Base-by-base conservation (phyloP, 208 protist species). In the Wallacemonas sp. region DNA sequence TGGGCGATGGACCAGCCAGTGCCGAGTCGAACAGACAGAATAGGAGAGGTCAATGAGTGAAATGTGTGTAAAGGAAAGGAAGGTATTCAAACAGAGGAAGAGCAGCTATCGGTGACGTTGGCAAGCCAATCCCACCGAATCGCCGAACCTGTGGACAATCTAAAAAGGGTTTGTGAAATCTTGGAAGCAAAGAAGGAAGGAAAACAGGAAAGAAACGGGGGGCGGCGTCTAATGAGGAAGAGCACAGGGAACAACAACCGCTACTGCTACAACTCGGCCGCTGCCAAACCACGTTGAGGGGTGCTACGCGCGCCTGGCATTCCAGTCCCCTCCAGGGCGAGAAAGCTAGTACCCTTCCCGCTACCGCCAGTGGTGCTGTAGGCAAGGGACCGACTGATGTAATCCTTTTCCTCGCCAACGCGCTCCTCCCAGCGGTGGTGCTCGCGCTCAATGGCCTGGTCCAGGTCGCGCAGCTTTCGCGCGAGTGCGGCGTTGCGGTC, bases 341-440 rank as follows among this genome's bases (percentile, higher is more conserved):
- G 23, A 5, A 25, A 8, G 14, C 57, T 38, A 2, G 25, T 14
- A 54, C 0, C 33, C 23, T 5, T 14, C 10, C 12, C 57, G 16
- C 25, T 63, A 22, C 48, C 22, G 32, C 14, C 25, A 41, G 10
- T 16, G 12, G 11, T 10, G 29, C 14, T 33, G 65, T 74, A 74
- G 32, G 69, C 61, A 1, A 57, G 62, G 0, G 69, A 66, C 25
- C 69, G 77, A 38, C 67, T 79, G 18, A 91, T 75, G 33, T 80
- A 82, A 11, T 70, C 52, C 66, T 86, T 89, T 59, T 91, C 89
- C 63, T 95, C 84, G 45, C 79, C 74, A 1, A 91, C 72, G 10
- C 79, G 72, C 33, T 92, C 74, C 61, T 84, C 77, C 86, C 81
- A 91, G 23, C 78, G 76, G 25, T 61, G 66, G 25, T 81, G 78